Conservation (phyloP, 768 basidiomycete genomes). For the Boletus sp. region DNA sequence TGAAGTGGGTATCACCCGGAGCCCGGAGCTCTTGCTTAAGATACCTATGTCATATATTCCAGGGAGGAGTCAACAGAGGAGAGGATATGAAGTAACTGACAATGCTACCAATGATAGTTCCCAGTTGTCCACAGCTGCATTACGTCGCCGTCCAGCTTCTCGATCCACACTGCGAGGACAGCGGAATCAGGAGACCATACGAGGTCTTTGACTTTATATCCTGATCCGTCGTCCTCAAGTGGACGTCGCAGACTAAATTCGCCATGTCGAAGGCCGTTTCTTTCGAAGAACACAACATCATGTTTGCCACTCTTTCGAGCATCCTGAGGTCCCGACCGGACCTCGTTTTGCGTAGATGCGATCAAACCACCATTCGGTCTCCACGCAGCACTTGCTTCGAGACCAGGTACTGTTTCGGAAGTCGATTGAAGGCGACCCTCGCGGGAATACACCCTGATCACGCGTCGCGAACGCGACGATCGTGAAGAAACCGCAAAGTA, state of each 20-base stretch:
- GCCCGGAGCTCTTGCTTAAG: constrained; percentile 84
- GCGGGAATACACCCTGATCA: constrained; percentile 31
- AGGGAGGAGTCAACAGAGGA: constrained; percentile 3
- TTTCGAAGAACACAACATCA: constrained; percentile 91
- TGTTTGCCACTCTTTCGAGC: constrained; percentile 65
- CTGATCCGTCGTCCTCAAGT: constrained; percentile 44
- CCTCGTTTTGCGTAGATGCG: constrained; percentile 68
- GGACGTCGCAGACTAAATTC: constrained; percentile 66
- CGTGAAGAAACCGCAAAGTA: constrained; percentile 84
- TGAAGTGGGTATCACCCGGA: constrained; percentile 55
- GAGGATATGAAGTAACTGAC: background rate
- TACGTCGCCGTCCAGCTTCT: constrained; percentile 62
- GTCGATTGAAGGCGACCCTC: constrained; percentile 76
- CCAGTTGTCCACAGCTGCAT: constrained; percentile 94
- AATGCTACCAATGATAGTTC: constrained; percentile 86
- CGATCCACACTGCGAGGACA: constrained; percentile 82
- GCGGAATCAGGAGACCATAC: constrained; percentile 88
- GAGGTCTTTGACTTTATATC: constrained; percentile 72
- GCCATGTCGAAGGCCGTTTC: constrained; percentile 90
- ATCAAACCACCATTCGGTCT: constrained; percentile 87
- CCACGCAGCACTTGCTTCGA: constrained; percentile 82
- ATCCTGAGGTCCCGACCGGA: constrained; percentile 72
- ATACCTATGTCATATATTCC: constrained; percentile 53
- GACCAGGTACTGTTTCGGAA: constrained; percentile 75
- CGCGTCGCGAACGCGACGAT: constrained; percentile 37